Percentiles rank a stretch among this genome's conserved stretches.
Evolutionary conservation across 257 asterid genomes (phyloP).

Genomic region (Solanum piurae): DNA sequence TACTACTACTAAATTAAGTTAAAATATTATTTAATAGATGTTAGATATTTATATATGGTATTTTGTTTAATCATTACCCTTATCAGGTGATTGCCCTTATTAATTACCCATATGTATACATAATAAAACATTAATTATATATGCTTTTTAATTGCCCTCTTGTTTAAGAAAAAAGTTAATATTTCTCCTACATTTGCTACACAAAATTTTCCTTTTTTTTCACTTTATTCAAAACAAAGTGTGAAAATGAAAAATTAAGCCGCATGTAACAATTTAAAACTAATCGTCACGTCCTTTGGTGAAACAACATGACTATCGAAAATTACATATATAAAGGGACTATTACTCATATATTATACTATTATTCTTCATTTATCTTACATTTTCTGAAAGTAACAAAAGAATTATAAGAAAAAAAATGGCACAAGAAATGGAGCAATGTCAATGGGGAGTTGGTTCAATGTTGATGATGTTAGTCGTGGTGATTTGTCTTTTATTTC

Average conservation of each 20-base stretch:
- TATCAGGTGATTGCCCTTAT: background rate
- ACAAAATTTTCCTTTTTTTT: background rate
- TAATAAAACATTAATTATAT: background rate
- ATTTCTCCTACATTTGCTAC: background rate
- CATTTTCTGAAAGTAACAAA: background rate
- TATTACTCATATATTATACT: background rate
- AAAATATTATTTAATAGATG: background rate
- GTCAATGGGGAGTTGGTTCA: constrained; percentile 47
- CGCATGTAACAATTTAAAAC: background rate
- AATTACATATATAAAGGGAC: background rate
- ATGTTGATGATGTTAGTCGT: constrained; percentile 28
- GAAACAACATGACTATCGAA: background rate
- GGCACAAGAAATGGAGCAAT: constrained; percentile 15
- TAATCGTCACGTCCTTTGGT: background rate
- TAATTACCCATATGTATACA: background rate
- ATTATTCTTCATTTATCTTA: no score
- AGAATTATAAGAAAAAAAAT: background rate
- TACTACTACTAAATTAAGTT: background rate
- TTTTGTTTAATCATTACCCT: background rate
- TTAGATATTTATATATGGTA: background rate
- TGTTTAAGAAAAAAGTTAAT: background rate
- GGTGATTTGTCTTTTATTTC: constrained; percentile 15
- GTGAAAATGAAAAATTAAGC: background rate
- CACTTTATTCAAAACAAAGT: background rate
- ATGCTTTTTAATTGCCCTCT: background rate